Base-by-base conservation (phyloP, 257 asterid species). In the Nicotiana knightiana region DNA sequence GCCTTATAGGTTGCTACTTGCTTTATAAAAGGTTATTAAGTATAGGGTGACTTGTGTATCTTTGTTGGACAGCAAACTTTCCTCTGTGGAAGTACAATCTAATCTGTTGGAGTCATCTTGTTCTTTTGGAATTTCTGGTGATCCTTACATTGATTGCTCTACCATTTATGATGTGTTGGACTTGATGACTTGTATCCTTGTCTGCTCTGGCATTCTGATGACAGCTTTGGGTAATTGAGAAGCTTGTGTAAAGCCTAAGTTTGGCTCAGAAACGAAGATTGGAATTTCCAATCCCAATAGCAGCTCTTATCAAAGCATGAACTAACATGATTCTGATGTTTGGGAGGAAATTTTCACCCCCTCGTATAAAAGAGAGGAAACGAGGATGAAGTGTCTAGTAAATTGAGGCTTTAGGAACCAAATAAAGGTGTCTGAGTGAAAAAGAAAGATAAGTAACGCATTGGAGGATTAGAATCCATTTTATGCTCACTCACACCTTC, bases 81-180 rank as follows among this genome's bases (percentile, higher is more conserved):
- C n/a, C 13, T 48, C 43, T 54, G 24, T 26, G 12, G 4, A 26
- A 48, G 62, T 51, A 75, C 63, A 51, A 75, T 51, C 15, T 75
- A 51, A 28, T 75, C 63, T 13, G 80, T 48, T 48, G 62, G 79
- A 73, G 0, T 48, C 26, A 48, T 48, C 62, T 15, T 73, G 26
- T 73, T 48, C 53, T 73, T 48, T 73, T 48, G 79, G 39, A 73
- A 48, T 48, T 73, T 73, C 79, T 73, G 62, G 79, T 26, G 26
- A 48, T 13, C 24, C 16, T 48, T 48, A 37, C 62, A 48, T 48
- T 2, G 62, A 39, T 48, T 73, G 43, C 62, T 48, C 37, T 48
- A 48, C 24, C 39, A 73, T 46, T 71, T 73, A 24, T 26, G 62
- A 26, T 71, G 61, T 55, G 12, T 48, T 73, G 39, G 4, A 48